Evolutionary conservation across 2,329 filamentous ascomycete genomes (phyloP).

Genomic region (Nemania serpens): DNA sequence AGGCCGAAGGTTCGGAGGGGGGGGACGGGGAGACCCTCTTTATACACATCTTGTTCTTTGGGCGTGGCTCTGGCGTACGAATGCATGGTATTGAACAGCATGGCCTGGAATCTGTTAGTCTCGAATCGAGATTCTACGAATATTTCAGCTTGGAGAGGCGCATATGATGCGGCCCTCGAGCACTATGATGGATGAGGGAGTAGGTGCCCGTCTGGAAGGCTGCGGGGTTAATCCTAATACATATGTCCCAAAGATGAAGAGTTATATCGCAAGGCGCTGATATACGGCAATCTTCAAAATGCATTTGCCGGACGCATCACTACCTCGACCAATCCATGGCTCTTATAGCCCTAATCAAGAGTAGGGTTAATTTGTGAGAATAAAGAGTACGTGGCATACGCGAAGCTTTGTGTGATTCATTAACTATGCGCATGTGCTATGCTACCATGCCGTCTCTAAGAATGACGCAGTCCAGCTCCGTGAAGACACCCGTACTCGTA

Average conservation of each 20-base stretch:
- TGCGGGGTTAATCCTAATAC: slow-evolving; percentile 14
- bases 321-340: neutral
- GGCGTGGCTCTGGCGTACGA: slow-evolving; percentile 18
- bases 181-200: slow-evolving; percentile 7
- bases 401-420: slow-evolving; percentile 21
- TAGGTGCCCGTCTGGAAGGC: neutral
- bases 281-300: neutral
- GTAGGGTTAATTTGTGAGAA: neutral
- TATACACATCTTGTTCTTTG: neutral
- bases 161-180: neutral
- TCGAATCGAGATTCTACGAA: slow-evolving; percentile 6
- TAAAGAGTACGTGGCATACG: neutral
- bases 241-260: neutral
- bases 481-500: slow-evolving; percentile 26
- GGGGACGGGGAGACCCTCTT: neutral
- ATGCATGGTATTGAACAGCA: slow-evolving; percentile 2
- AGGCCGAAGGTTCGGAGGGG: neutral
- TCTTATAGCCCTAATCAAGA: neutral
- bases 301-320: neutral
- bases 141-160: neutral
- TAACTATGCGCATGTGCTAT: slow-evolving; percentile 18
- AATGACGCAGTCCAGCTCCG: slow-evolving; percentile 16
- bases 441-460: slow-evolving; percentile 20
- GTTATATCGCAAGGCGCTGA: neutral
- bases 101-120: neutral